Evolutionary conservation across 805 yeast genomes (phyloP).

Genomic region (Candida qinlingensis): DNA sequence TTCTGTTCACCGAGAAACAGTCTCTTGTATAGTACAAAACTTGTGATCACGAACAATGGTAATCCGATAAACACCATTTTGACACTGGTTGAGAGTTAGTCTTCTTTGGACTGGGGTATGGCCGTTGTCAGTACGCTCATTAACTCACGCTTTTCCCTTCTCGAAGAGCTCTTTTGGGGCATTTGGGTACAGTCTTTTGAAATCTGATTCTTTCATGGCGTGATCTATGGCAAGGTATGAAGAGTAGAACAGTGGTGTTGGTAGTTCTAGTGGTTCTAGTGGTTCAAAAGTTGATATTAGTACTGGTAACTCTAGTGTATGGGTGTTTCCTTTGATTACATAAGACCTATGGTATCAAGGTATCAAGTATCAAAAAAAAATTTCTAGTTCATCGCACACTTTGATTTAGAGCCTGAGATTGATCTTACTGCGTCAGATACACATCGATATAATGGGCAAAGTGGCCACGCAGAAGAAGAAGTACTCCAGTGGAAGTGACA

Average conservation of each 20-base stretch:
- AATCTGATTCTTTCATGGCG: constrained; percentile 18
- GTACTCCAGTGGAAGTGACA: constrained; percentile 41
- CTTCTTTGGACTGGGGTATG: no score
- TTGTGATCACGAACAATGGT: constrained; percentile 18
- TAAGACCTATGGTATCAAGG: not conserved
- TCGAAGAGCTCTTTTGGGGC: constrained; percentile 18
- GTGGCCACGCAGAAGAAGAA: constrained; percentile 59
- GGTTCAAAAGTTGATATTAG: no score
- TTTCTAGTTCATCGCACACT: constrained; percentile 8
- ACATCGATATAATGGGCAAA: constrained; percentile 16
- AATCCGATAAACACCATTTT: constrained; percentile 21
- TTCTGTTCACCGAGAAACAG: constrained; percentile 18
- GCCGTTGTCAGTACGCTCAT: no score
- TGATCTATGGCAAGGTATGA: no score
- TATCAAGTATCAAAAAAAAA: constrained; percentile 1
- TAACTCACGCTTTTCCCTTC: constrained; percentile 18
- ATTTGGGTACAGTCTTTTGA: constrained; percentile 18
- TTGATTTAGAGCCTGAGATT: not conserved
- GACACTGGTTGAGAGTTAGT: constrained; percentile 6
- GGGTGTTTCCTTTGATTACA: not conserved
- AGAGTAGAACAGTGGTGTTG: no score
- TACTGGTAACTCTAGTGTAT: not conserved
- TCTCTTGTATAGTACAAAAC: constrained; percentile 17
- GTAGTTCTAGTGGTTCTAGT: no score
- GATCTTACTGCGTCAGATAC: no score